Evolutionary conservation across 2,329 filamentous ascomycete genomes (phyloP), one percentile per base, ranked within the genome.

Genomic region (Aspergillus intermedius): DNA sequence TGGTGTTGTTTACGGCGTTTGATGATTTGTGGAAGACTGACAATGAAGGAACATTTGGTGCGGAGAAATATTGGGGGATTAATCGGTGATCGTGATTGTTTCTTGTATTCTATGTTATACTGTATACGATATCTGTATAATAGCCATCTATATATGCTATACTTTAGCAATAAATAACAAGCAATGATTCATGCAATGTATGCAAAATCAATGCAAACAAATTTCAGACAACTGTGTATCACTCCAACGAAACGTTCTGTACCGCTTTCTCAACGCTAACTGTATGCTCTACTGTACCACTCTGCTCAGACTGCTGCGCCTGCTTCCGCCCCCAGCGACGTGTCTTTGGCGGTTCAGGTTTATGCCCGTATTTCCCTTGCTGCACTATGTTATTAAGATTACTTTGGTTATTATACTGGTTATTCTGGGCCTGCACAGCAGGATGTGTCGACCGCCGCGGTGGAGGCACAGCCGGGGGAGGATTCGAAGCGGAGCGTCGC

Each of bases 31-130:
- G 89, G 88, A 95, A 94, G 76, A 65, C 72, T 37, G 78, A 86
- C 56, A 77, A 72, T 46, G 65, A 73, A 2, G 74, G 67, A 19
- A 85, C 85, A 1, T 87, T 84, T 66, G 78, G 81, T 50, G 81
- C 86, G 2, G 89, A 95, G 72, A 79, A 83, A 65, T 89, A 77
- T 69, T 93, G 88, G 86, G 89, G 88, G 28, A 80, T 87, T n/a
- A 21, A 25, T 40, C 10, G 10, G 4, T 21, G 17, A 19, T 17
- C 15, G 32, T n/a, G 13, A 17, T 22, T 5, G 5, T 35, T n/a
- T 35, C 15, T 40, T 40, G 15, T 21, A 9, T 40, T 40, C 19
- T 40, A 19, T 40, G 15, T 12, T 40, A 12, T 21, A 12, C 19
- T 40, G n/a, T 19, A 21, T 19, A 21, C 10, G 12, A 19, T 22